These are phyloP conservation scores for Cordyceps cicadae DNA, from an alignment of 2,329 filamentous ascomycete species.

Conservation along the genomic window DNA sequence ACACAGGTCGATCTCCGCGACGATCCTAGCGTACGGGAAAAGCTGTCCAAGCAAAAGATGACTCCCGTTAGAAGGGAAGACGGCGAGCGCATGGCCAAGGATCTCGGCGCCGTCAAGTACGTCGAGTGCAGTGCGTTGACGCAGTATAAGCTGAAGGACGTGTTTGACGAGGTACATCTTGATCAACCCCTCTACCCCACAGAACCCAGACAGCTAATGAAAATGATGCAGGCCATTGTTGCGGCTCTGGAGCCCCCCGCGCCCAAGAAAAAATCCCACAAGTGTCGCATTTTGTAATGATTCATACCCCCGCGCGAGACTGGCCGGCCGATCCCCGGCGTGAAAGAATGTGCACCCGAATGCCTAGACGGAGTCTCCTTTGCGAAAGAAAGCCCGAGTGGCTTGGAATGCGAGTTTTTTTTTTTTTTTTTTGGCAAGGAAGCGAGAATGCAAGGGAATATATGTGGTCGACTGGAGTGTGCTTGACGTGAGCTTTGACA, in stretches of 20 bases:
- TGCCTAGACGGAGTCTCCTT: not conserved
- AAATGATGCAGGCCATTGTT: slow-evolving; percentile 72
- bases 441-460: not conserved
- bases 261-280: slow-evolving; percentile 67
- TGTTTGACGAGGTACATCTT: slow-evolving; percentile 83
- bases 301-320: slow-evolving; percentile 6
- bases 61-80: slow-evolving; percentile 83
- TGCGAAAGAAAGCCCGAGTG: not conserved
- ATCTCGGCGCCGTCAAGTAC: slow-evolving; percentile 96
- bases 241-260: slow-evolving; percentile 84
- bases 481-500: not conserved
- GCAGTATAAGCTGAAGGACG: slow-evolving; percentile 97
- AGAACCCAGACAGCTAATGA: not conserved
- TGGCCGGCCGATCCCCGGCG: slow-evolving; percentile 1
- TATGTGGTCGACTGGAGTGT: not conserved
- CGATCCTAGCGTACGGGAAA: slow-evolving; percentile 77
- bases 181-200: not conserved
- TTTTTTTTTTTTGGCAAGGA: not conserved
- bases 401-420: not conserved
- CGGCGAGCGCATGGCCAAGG: slow-evolving; percentile 92
- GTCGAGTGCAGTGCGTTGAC: slow-evolving; percentile 97
- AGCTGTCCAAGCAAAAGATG: slow-evolving; percentile 95
- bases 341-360: not conserved
- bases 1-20: slow-evolving; percentile 96
- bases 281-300: slow-evolving; percentile 59